Evolutionary conservation across 2,329 filamentous ascomycete genomes (phyloP).

Genomic region (Fusarium dlaminii): DNA sequence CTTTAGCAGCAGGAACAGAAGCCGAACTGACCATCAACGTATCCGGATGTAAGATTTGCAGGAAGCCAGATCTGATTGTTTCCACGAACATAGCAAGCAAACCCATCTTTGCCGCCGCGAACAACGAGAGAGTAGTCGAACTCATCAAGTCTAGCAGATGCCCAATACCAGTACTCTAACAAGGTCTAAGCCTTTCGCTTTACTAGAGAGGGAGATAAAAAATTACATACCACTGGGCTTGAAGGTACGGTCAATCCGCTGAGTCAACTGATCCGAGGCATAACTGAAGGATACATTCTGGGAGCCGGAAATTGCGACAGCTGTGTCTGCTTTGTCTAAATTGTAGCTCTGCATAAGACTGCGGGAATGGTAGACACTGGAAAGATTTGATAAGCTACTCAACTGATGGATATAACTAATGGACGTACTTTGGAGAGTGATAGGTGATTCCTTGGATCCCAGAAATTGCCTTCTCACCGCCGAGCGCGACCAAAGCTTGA

Average conservation of each 20-base stretch:
- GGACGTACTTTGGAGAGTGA: not conserved
- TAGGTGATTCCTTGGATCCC: not conserved
- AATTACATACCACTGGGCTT: not conserved
- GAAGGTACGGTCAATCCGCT: not conserved
- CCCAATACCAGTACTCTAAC: not conserved
- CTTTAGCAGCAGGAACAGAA: not conserved
- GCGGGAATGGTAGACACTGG: not conserved
- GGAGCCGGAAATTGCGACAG: not conserved
- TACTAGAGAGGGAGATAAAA: rapidly evolving
- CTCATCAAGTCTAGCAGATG: not conserved
- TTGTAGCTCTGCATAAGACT: not conserved
- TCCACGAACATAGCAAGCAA: not conserved
- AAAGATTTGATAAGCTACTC: not conserved
- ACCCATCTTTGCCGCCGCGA: not conserved
- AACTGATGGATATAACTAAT: rapidly evolving
- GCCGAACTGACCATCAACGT: not conserved
- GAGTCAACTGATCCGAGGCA: not conserved
- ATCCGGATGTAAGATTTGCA: not conserved
- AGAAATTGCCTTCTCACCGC: not conserved
- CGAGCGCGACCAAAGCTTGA: not conserved
- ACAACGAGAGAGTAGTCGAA: not conserved
- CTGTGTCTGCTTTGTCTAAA: not conserved
- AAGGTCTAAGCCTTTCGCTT: rapidly evolving
- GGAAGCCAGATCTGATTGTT: not conserved
- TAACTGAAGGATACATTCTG: not conserved